phyloP scores from a whole-genome alignment of 176 grass and related monocot species.

The Cenchrus americanus region DNA sequence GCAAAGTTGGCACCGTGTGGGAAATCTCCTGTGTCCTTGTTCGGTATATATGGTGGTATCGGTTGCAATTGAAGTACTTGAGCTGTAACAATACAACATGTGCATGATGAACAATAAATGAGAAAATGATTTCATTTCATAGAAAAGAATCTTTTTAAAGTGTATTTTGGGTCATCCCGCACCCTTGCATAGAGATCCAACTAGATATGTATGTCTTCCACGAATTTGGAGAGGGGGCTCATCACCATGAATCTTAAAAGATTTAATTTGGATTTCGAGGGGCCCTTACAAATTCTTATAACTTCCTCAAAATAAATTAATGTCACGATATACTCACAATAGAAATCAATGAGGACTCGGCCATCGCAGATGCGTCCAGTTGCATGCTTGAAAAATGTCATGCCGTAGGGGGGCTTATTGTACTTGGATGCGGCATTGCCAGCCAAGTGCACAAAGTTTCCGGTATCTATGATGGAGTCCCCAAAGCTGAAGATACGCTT shows the following conservation, averaged over 20 bases:
- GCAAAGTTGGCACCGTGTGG: constrained; percentile 63
- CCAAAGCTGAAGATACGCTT: constrained; percentile 71
- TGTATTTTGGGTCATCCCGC: too few species aligned
- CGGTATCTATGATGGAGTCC: constrained; percentile 67
- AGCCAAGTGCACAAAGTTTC: constrained; percentile 43
- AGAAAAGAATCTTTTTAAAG: too few species aligned
- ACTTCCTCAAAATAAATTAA: not conserved
- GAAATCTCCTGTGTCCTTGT: constrained; percentile 41
- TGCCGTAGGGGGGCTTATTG: constrained; percentile 50
- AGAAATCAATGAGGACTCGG: constrained; percentile 67
- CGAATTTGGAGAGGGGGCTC: too few species aligned
- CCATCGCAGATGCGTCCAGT: constrained; percentile 65
- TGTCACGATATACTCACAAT: constrained; percentile 39
- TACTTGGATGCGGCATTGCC: constrained; percentile 13
- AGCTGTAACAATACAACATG: constrained; percentile 35
- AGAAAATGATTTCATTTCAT: not conserved
- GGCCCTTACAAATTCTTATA: too few species aligned
- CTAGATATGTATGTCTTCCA: too few species aligned
- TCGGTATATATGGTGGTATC: constrained; percentile 41
- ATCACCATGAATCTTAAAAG: too few species aligned
- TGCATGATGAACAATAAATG: not conserved
- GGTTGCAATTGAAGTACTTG: constrained; percentile 52
- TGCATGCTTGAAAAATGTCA: constrained; percentile 55
- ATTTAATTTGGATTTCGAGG: too few species aligned
- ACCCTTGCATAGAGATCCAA: too few species aligned